Conservation (phyloP, 1,284 basidiomycete species). For the Neolentinus lepideus region DNA sequence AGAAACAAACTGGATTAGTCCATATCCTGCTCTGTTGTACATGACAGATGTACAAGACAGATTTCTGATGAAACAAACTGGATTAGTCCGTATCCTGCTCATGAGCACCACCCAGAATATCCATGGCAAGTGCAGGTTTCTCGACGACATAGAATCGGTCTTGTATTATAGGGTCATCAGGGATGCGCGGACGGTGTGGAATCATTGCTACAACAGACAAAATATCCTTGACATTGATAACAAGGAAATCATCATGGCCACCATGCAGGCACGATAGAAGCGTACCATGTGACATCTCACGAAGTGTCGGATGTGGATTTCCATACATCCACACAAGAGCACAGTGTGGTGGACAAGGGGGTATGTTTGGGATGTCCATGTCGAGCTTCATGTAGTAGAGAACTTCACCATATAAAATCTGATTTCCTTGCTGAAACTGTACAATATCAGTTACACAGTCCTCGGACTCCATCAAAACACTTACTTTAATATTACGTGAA, state of each 20-base stretch:
- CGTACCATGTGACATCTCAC: neutral
- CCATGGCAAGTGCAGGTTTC: neutral
- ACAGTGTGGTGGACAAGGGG: neutral
- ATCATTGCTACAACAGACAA: neutral
- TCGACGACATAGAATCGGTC: neutral
- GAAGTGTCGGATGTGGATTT: neutral
- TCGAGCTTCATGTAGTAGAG: neutral
- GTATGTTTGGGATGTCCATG: neutral
- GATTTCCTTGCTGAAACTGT: neutral
- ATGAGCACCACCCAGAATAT: neutral
- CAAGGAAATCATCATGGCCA: neutral
- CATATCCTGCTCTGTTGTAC: neutral
- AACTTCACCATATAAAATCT: neutral
- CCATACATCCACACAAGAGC: neutral
- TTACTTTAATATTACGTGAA: neutral
- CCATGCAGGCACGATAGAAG: neutral
- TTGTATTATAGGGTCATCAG: neutral
- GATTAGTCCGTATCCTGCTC: neutral
- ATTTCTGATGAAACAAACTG: neutral
- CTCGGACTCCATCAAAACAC: neutral
- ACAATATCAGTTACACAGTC: neutral
- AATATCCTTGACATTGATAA: neutral
- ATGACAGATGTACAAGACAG: no score
- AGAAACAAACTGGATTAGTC: no score
- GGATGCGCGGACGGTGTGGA: neutral